Evolutionary conservation across 139 green algal genomes (phyloP), one percentile per base, ranked within the genome.

Genomic region (Coelastrella sp.): DNA sequence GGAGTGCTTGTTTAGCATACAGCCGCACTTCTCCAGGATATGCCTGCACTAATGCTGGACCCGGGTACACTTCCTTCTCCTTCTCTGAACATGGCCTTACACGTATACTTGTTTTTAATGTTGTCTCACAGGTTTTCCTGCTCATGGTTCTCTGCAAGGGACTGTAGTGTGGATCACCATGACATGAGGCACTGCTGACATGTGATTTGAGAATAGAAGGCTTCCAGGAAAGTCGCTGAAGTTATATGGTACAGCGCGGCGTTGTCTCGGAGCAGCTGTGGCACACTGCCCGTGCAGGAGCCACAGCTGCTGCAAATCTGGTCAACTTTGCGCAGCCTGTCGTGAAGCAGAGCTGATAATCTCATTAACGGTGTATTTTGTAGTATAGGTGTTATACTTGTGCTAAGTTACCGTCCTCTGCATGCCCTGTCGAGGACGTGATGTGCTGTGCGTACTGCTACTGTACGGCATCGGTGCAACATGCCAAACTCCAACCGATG

Each of bases 61-160:
- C 77, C 19, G 77, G 77, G 25, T 63, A 84, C 11, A 27, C 41
- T 41, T 73, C 38, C 15, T 75, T 73, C 41, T 84, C 77, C 50
- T 23, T 19, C 4, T 73, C 17, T 62, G 77, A 75, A 45, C 59
- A 73, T 73, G 77, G 77, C 11, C 77, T 63, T 19, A 84, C 60
- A 4, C 77, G 77, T 23, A 84, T 73, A 38, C 77, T 74, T 7
- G 60, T 74, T 7, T 68, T 45, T 11, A 84, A 75, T 5, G 77
- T 84, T 2, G 38, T 75, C 19, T 59, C 77, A 45, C n/a, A 45
- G 21, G 75, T 4, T 35, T 57, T 71, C 17, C 53, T 83, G 75
- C 53, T 83, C 53, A 72, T 83, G 21, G 40, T 68, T 15, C 6
- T 57, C 17, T 57, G n/a, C 48, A 57, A 57, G 48, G 17, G 13